Evolutionary conservation across 805 yeast genomes (phyloP), one percentile per base, ranked within the genome.

Genomic region (Jamesozyma rosinii): DNA sequence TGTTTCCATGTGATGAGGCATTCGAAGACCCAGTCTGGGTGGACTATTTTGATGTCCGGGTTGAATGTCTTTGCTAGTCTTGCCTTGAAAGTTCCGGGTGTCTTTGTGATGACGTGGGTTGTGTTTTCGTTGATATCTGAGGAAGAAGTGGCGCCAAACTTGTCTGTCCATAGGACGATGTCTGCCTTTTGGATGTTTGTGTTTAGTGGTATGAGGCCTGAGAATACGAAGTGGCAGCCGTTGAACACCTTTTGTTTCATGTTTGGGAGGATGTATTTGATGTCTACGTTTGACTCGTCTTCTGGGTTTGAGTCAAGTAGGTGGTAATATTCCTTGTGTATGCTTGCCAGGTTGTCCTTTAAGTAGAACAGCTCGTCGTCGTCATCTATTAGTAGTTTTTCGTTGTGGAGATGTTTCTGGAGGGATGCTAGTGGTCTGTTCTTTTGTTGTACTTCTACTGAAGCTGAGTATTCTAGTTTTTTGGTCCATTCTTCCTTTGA

Each of bases 201-300:
- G 1, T 92, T 92, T n/a, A 86, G 58, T 1, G 97, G 97, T 19
- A 92, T 72, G n/a, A 90, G 71, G 0, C 97, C 97, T 3, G 95
- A 83, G 51, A 92, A 82, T 17, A 90, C 71, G 43, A 92, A 75
- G 2, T 77, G 76, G 37, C 80, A 74, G 5, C 81, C 89, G 20
- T 71, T 63, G 46, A 90, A 77, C 1, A 88, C 88, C 44, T 70
- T 55, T 8, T 65, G 59, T 57, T 89, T 90, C 75, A 90, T 71
- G n/a, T 62, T 52, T 1, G 92, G 95, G 63, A 90, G 75, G 14
- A 86, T 76, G n/a, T 55, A 59, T 40, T 82, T 75, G 40, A 86
- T 76, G 54, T 81, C 85, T 0, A 90, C 88, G 55, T 52, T 1
- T n/a, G 41, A 11, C 70, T 78, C 63, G 70, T 72, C 35, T 70